A percentile compares a stretch with the other conserved stretches of the same genome.
These are phyloP conservation scores for Phylloporus sp. DNA, from an alignment of 1,284 basidiomycete genomes.

Conservation along the genomic window DNA sequence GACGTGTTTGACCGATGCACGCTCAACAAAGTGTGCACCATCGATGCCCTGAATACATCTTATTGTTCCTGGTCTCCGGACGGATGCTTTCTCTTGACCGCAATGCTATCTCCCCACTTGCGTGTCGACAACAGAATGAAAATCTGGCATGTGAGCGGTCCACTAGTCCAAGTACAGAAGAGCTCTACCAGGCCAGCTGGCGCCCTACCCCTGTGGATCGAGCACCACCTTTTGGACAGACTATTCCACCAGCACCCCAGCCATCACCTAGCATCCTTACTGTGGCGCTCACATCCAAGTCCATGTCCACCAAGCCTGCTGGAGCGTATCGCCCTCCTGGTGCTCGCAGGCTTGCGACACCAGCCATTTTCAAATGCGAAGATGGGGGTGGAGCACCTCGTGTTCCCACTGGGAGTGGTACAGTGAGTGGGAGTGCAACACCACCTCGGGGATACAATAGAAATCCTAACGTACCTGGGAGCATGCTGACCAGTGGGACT, in stretches of 20 bases:
- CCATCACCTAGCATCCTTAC: slow-evolving; percentile 63
- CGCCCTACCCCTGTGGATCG: slow-evolving; percentile 72
- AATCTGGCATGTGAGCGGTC: slow-evolving; percentile 92
- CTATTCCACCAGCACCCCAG: slow-evolving; percentile 77
- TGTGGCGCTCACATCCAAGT: slow-evolving; percentile 35
- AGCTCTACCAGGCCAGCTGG: slow-evolving; percentile 91
- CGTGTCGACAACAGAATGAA: slow-evolving; percentile 98
- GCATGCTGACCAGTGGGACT: slow-evolving; percentile 28
- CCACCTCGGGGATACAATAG: slow-evolving; percentile 47
- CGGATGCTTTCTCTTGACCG: slow-evolving; percentile 91
- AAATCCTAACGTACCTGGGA: slow-evolving; percentile 39
- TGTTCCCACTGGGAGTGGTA: slow-evolving; percentile 45
- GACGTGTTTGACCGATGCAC: slow-evolving; percentile 92
- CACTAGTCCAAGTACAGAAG: slow-evolving; percentile 82
- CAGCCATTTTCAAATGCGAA: slow-evolving; percentile 85
- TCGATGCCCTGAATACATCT: slow-evolving; percentile 93
- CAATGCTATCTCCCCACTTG: slow-evolving; percentile 90
- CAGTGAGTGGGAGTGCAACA: slow-evolving; percentile 60
- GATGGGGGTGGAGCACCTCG: slow-evolving; percentile 73
- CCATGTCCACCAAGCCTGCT: slow-evolving; percentile 58
- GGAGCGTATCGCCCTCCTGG: slow-evolving; percentile 93
- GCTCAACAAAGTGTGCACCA: slow-evolving; percentile 81
- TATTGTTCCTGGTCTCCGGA: slow-evolving; percentile 96
- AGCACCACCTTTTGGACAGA: slow-evolving; percentile 72
- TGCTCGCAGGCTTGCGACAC: slow-evolving; percentile 85